Conservation (phyloP, 2,329 filamentous ascomycete species). For the Diaporthe citri region DNA sequence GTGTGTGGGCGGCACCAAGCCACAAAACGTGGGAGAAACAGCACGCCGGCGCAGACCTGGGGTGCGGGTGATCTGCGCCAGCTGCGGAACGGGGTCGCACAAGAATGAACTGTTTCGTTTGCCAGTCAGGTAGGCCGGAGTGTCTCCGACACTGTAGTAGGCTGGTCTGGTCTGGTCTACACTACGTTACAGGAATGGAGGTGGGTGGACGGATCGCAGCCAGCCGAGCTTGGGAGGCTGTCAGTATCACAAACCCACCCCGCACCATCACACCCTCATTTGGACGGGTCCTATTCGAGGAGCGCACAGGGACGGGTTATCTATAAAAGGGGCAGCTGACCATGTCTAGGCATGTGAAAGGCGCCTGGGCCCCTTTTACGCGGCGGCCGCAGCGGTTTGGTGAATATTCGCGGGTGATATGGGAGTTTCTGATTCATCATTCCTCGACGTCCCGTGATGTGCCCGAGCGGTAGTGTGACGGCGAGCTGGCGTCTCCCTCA, state of each 20-base stretch:
- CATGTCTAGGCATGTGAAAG: conserved; percentile 15
- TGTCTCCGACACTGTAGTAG: not conserved
- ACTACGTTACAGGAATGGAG: not conserved
- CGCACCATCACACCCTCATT: conserved; percentile 24
- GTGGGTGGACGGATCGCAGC: not conserved
- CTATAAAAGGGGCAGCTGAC: not conserved
- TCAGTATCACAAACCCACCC: conserved; percentile 14
- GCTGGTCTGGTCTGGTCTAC: no score
- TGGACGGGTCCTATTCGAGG: not conserved
- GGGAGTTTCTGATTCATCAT: conserved; percentile 20
- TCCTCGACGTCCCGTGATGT: conserved; percentile 21
- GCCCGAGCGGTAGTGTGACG: conserved; percentile 8
- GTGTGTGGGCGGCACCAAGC: conserved; percentile 2
- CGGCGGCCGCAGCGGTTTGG: conserved; percentile 14
- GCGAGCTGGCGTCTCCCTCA: not conserved
- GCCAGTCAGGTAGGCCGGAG: not conserved
- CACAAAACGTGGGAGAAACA: conserved; percentile 23
- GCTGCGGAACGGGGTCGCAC: conserved; percentile 15
- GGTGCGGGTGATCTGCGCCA: conserved; percentile 15
- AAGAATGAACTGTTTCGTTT: not conserved
- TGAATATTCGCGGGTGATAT: not conserved
- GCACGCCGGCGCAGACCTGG: not conserved
- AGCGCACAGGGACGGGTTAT: conserved; percentile 5
- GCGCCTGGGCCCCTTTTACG: not conserved
- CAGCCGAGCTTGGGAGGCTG: conserved; percentile 19